These are phyloP conservation scores for Boletus rubroflammeus DNA, from an alignment of 768 basidiomycete species.

Conservation along the genomic window DNA sequence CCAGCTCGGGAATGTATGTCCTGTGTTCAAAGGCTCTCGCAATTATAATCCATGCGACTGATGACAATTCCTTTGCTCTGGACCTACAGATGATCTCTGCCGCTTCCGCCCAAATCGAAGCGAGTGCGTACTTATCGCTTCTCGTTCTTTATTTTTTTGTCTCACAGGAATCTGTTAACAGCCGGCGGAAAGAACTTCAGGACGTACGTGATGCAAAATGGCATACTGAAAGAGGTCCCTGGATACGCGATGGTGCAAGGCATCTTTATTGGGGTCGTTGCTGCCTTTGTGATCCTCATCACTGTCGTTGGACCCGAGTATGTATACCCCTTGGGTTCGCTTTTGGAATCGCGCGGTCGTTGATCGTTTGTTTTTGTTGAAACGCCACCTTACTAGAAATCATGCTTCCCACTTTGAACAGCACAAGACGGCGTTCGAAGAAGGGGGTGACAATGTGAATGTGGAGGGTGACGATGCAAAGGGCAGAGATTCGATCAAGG, in stretches of 20 bases:
- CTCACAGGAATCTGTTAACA: constrained; percentile 8
- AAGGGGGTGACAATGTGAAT: constrained; percentile 57
- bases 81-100: constrained; percentile 55
- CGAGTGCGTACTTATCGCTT: constrained; percentile 39
- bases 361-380: not conserved
- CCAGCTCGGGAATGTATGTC: constrained; percentile 65
- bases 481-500: constrained; percentile 1
- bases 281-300: constrained; percentile 72
- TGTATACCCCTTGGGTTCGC: constrained; percentile 28
- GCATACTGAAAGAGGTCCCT: constrained; percentile 41
- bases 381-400: constrained; percentile 40
- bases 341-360: too few species aligned
- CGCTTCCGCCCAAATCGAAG: constrained; percentile 78
- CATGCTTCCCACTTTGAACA: constrained; percentile 84
- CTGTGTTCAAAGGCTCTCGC: not conserved
- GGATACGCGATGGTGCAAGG: constrained; percentile 80
- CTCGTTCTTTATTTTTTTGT: not conserved
- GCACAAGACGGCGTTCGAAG: constrained; percentile 73
- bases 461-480: constrained; percentile 23
- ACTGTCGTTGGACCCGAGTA: constrained; percentile 78
- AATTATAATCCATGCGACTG: not conserved
- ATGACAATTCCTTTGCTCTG: not conserved
- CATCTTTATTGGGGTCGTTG: constrained; percentile 81
- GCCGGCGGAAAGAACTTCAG: constrained; percentile 61
- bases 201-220: constrained; percentile 44